Percentiles rank a stretch among this genome's conserved stretches.
Conservation (phyloP, 352 stramenopile species). For the Phytophthora pisi region DNA sequence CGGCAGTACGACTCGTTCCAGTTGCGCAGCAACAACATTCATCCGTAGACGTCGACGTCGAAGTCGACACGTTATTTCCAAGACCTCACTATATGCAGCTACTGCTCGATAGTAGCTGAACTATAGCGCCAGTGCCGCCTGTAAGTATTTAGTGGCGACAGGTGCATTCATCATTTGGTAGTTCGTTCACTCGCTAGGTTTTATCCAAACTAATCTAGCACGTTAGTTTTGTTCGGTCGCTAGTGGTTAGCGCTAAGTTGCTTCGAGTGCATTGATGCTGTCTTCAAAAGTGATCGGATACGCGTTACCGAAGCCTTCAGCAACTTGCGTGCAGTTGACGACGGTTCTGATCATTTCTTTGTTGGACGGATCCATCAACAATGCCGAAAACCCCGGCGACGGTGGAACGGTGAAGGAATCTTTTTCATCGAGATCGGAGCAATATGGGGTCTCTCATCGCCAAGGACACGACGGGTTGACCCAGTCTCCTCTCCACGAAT, state of each 20-base stretch:
- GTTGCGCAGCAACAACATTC: slow-evolving; percentile 90
- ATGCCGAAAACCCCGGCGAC: background rate
- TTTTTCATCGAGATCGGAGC: background rate
- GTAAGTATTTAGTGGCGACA: slow-evolving; percentile 30
- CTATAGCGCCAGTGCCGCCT: slow-evolving; percentile 11
- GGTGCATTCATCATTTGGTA: slow-evolving; percentile 14
- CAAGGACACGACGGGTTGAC: background rate
- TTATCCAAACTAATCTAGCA: slow-evolving; percentile 19
- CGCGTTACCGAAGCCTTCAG: background rate
- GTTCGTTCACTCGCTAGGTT: slow-evolving; percentile 21
- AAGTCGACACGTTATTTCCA: slow-evolving; percentile 19
- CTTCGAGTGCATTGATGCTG: background rate
- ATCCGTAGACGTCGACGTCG: slow-evolving; percentile 46
- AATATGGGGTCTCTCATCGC: background rate
- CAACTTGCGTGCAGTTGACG: background rate
- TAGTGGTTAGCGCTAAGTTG: background rate
- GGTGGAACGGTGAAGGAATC: background rate
- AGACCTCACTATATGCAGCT: slow-evolving; percentile 7
- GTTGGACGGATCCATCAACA: background rate
- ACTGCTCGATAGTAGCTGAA: slow-evolving; percentile 15
- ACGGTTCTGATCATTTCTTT: background rate
- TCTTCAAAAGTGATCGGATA: background rate
- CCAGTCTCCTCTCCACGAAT: background rate
- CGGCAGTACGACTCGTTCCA: slow-evolving; percentile 92
- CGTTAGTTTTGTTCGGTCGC: slow-evolving; percentile 17